Evolutionary conservation across 345 rosid genomes (phyloP), one percentile per base, ranked within the genome.

Genomic region (Diplotaxis tenuifolia): DNA sequence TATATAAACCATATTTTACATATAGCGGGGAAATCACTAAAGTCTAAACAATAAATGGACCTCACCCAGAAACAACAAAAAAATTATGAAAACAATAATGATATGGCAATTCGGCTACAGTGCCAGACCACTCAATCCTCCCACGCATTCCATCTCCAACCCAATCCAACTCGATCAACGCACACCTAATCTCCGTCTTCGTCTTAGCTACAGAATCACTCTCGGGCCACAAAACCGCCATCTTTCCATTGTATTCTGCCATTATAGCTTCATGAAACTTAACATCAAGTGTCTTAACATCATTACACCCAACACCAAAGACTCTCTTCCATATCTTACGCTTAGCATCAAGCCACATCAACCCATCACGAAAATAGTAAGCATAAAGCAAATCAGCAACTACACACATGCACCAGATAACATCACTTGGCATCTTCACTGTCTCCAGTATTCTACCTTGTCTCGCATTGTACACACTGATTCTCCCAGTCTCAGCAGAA

Each of bases 141-240:
- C 93, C 97, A 77, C 80, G 75, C 70, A 89, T 53, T 62, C 79
- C 82, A 21, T 63, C 71, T 55, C 67, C 74, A 20, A 74, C 80
- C 72, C 78, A 80, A 77, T 80, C 81, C 52, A 89, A 84, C 60
- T 54, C 75, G 29, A 91, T 87, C 74, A 86, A 83, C n/a, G 88
- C 88, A 34, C 97, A 86, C 83, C 84, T 83, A 22, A 88, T 65
- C 75, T 84, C 87, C 8, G 6, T 53, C 58, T 50, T 4, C 10
- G 12, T 7, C 78, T 70, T 71, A 21, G 53, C 75, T 62, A 21
- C 0, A 53, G n/a, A 15, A 53, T 4, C 22, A 9, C 11, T 10
- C 25, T 49, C 59, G 56, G 86, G 92, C 95, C 93, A 87, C 60
- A 85, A 81, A 73, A 91, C 87, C 70, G 75, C 72, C 80, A 89